Conservation (phyloP, 805 yeast genomes). For the Monosporozyma siamensis region DNA sequence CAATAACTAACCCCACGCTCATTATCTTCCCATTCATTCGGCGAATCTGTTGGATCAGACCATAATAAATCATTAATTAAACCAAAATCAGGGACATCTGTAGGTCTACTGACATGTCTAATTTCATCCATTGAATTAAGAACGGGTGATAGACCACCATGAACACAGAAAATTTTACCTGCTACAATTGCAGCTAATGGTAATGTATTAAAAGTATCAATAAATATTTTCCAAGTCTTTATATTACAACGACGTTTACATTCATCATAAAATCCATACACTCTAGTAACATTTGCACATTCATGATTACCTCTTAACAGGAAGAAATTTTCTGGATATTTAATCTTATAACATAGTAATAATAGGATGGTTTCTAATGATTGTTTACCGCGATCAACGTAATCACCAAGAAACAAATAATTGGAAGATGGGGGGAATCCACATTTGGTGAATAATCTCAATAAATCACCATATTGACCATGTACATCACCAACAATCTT, state of each 20-base stretch:
- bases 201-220: conserved; percentile 89
- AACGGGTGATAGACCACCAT: conserved; percentile 76
- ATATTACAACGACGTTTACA: conserved; percentile 89
- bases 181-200: conserved; percentile 96
- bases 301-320: conserved; percentile 93
- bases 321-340: conserved; percentile 93
- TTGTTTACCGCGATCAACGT: conserved; percentile 96
- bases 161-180: conserved; percentile 85
- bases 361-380: conserved; percentile 84
- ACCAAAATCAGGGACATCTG: conserved; percentile 77
- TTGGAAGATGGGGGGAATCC: conserved; percentile 95
- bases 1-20: conserved; percentile 79
- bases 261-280: conserved; percentile 96
- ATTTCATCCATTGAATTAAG: conserved; percentile 57
- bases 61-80: conserved; percentile 68
- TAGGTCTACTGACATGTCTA: conserved; percentile 64
- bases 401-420: conserved; percentile 88
- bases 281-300: conserved; percentile 92
- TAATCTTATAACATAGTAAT: conserved; percentile 84
- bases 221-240: conserved; percentile 87
- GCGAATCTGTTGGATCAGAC: conserved; percentile 66
- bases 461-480: conserved; percentile 89
- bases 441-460: conserved; percentile 86
- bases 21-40: conserved; percentile 64
- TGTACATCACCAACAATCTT: conserved; percentile 90